Evolutionary conservation across 2,329 filamentous ascomycete genomes (phyloP).

Genomic region (Madurella fahalii): DNA sequence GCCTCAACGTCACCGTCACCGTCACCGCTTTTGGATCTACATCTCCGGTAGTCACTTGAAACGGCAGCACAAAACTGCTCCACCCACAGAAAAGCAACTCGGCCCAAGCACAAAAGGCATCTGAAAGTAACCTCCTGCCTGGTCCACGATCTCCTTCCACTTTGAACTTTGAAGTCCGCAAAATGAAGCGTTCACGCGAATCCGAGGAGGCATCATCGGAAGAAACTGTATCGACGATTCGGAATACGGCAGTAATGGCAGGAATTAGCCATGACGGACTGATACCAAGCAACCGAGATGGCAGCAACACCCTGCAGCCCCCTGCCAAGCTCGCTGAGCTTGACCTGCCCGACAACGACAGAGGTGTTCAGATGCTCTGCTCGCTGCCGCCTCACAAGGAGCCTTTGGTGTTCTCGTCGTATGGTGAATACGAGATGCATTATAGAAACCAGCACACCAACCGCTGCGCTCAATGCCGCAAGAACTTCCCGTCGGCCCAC

Average conservation of each 20-base stretch:
- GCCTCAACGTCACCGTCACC: too few species aligned
- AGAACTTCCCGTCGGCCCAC: slow-evolving; percentile 82
- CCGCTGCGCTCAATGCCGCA: slow-evolving; percentile 77
- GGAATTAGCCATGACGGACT: neutral
- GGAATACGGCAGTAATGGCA: neutral
- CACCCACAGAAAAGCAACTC: neutral
- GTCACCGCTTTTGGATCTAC: neutral
- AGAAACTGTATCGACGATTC: slow-evolving; percentile 7
- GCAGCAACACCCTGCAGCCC: slow-evolving; percentile 9
- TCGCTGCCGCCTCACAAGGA: slow-evolving; percentile 74
- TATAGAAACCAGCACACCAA: slow-evolving; percentile 79
- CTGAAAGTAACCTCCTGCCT: slow-evolving; percentile 13
- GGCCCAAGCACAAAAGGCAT: neutral
- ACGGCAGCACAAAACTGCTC: neutral
- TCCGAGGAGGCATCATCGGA: slow-evolving; percentile 41
- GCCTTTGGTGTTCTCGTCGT: slow-evolving; percentile 65
- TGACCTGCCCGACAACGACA: slow-evolving; percentile 41
- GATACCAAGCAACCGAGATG: slow-evolving; percentile 8
- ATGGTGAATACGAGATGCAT: slow-evolving; percentile 81
- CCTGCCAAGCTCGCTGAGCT: slow-evolving; percentile 57
- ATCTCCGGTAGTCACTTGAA: neutral
- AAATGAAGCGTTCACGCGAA: slow-evolving; percentile 63
- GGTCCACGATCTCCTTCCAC: neutral
- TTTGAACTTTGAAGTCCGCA: neutral
- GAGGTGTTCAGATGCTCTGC: slow-evolving; percentile 63